These are phyloP conservation scores for Diaporthe caulivora DNA, from an alignment of 2,329 filamentous ascomycete genomes.

Conservation along the genomic window DNA sequence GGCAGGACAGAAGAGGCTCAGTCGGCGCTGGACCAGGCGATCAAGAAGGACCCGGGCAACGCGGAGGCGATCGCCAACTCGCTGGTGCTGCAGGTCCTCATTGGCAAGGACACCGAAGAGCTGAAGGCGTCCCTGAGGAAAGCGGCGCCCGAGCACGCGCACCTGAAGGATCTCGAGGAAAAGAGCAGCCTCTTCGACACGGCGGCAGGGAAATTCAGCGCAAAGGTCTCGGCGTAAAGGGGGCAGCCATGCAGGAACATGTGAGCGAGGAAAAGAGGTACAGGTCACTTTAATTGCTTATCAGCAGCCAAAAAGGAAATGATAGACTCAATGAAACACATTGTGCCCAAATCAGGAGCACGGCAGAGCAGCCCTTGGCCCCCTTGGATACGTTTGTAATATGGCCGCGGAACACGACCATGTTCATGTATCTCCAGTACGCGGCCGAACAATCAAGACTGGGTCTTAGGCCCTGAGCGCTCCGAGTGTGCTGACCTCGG, in stretches of 20 bases:
- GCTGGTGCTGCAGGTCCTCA: slow-evolving; percentile 82
- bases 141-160: slow-evolving; percentile 74
- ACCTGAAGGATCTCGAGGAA: slow-evolving; percentile 81
- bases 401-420: neutral
- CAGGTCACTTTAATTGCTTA: slow-evolving; percentile 19
- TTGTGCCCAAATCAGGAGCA: too few relatives aligned
- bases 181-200: slow-evolving; percentile 91
- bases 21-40: slow-evolving; percentile 82
- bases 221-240: slow-evolving; percentile 78
- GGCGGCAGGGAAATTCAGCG: slow-evolving; percentile 86
- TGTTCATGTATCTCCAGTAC: neutral
- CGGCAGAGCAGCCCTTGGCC: neutral
- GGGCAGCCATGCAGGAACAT: neutral
- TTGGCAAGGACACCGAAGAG: slow-evolving; percentile 78
- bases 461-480: neutral
- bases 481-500: slow-evolving; percentile 8
- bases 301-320: slow-evolving; percentile 21
- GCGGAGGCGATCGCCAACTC: slow-evolving; percentile 85
- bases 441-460: neutral
- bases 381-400: too few relatives aligned
- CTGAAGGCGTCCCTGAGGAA: slow-evolving; percentile 72
- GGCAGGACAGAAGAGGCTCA: slow-evolving; percentile 91
- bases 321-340: slow-evolving; percentile 32
- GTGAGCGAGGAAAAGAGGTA: slow-evolving; percentile 6
- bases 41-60: slow-evolving; percentile 79